Evolutionary conservation across 2,329 filamentous ascomycete species (phyloP).

Genomic region (Pyricularia sp.): DNA sequence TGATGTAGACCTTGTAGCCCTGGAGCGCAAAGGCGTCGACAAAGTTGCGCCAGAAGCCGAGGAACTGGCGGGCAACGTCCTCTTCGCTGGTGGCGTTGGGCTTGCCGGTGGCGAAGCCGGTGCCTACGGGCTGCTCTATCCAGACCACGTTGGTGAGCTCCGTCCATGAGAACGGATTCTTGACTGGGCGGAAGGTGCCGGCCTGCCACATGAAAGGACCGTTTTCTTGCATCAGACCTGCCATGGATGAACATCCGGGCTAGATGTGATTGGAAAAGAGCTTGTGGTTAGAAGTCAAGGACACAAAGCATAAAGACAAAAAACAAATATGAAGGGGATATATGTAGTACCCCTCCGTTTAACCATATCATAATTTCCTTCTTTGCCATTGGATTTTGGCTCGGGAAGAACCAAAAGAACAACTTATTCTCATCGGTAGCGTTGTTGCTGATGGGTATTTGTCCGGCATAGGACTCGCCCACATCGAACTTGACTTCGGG

Average conservation of each 20-base stretch:
- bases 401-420: slow-evolving; percentile 58
- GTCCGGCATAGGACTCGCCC: slow-evolving; percentile 51
- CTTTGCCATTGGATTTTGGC: slow-evolving; percentile 31
- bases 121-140: slow-evolving; percentile 55
- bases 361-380: slow-evolving; percentile 52
- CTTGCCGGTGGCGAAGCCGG: slow-evolving; percentile 57
- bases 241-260: slow-evolving; percentile 47
- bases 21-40: slow-evolving; percentile 56
- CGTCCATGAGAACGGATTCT: slow-evolving; percentile 60
- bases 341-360: slow-evolving; percentile 33
- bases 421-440: slow-evolving; percentile 34
- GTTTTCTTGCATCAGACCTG: slow-evolving; percentile 64
- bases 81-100: slow-evolving; percentile 53
- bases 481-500: slow-evolving; percentile 60
- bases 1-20: slow-evolving; percentile 57
- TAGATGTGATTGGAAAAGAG: slow-evolving; percentile 9
- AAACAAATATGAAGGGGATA: background rate
- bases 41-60: slow-evolving; percentile 70
- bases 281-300: background rate
- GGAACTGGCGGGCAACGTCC: slow-evolving; percentile 59
- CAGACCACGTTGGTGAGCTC: slow-evolving; percentile 68
- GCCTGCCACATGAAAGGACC: slow-evolving; percentile 60
- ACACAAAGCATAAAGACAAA: background rate
- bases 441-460: slow-evolving; percentile 43
- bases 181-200: slow-evolving; percentile 53